Conservation (phyloP, 768 basidiomycete species). For the Daedaleopsis sinensis region DNA sequence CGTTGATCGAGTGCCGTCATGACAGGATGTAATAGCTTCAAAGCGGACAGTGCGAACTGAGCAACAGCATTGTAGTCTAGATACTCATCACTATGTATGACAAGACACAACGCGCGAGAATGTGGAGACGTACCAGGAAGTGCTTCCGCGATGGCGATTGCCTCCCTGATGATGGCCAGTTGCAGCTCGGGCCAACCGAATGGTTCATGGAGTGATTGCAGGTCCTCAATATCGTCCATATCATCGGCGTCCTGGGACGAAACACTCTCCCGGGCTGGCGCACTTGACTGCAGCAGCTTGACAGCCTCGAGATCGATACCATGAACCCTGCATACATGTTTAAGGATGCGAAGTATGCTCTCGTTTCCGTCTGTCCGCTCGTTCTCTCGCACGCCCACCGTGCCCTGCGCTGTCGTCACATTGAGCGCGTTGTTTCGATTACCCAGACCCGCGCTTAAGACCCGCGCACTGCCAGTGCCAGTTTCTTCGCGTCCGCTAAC, state of each 20-base stretch:
- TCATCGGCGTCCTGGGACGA: conserved; percentile 2
- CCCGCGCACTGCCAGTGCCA: conserved; percentile 47
- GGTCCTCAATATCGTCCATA: conserved; percentile 40
- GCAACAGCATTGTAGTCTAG: conserved; percentile 85
- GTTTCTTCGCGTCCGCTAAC: conserved; percentile 81
- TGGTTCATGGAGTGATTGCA: conserved; percentile 46
- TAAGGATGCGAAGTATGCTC: conserved; percentile 76
- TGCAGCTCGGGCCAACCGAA: conserved; percentile 97
- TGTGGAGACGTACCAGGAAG: conserved; percentile 72
- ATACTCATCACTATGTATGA: background rate
- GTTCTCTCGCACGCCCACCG: conserved; percentile 69
- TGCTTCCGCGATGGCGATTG: conserved; percentile 88
- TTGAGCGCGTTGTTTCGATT: conserved; percentile 47
- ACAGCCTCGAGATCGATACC: conserved; percentile 84
- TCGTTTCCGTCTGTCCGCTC: conserved; percentile 82
- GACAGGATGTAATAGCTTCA: conserved; percentile 71
- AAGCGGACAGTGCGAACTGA: conserved; percentile 85
- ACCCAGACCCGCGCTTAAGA: conserved; percentile 48
- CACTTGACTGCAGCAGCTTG: conserved; percentile 40
- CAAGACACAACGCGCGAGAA: background rate
- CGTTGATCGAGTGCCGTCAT: conserved; percentile 79
- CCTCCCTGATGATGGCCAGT: conserved; percentile 91
- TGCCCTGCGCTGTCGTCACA: conserved; percentile 42
- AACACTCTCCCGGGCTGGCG: conserved; percentile 6
- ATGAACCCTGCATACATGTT: conserved; percentile 74